These are phyloP conservation scores for Bryum argenteum DNA, from an alignment of 225 moss, liverwort and hornwort species.

Conservation along the genomic window DNA sequence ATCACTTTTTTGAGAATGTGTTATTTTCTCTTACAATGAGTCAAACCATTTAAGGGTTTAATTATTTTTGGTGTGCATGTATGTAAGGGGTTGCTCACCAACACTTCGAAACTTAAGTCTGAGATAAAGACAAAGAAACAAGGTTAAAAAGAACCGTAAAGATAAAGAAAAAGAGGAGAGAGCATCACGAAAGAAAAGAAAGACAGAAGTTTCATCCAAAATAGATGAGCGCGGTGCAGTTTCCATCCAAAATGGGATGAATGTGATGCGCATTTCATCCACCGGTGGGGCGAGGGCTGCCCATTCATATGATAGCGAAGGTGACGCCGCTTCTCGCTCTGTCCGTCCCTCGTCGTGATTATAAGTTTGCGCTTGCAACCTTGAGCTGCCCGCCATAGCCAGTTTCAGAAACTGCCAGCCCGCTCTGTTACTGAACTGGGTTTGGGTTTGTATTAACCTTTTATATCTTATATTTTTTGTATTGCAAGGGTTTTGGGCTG, in stretches of 20 bases:
- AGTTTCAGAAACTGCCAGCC: no score
- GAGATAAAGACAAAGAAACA: no score
- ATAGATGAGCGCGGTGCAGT: background rate
- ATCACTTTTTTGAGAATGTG: no score
- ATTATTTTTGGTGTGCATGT: no score
- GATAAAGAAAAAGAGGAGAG: background rate
- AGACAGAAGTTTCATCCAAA: no score
- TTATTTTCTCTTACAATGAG: no score
- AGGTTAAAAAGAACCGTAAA: no score
- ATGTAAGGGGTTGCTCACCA: no score
- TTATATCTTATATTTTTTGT: no score
- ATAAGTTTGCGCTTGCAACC: background rate
- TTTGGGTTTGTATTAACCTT: no score
- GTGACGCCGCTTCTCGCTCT: background rate
- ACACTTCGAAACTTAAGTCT: background rate
- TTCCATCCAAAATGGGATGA: background rate
- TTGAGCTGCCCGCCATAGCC: constrained; percentile 1
- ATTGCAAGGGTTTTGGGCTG: constrained; percentile 1
- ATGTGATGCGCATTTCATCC: background rate
- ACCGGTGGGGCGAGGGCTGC: background rate
- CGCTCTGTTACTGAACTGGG: background rate
- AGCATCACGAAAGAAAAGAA: background rate
- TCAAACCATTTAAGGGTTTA: no score
- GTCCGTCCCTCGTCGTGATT: no score
- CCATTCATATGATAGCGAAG: background rate